Evolutionary conservation across 352 stramenopile species (phyloP).

Genomic region (Globisporangium cederbergense): DNA sequence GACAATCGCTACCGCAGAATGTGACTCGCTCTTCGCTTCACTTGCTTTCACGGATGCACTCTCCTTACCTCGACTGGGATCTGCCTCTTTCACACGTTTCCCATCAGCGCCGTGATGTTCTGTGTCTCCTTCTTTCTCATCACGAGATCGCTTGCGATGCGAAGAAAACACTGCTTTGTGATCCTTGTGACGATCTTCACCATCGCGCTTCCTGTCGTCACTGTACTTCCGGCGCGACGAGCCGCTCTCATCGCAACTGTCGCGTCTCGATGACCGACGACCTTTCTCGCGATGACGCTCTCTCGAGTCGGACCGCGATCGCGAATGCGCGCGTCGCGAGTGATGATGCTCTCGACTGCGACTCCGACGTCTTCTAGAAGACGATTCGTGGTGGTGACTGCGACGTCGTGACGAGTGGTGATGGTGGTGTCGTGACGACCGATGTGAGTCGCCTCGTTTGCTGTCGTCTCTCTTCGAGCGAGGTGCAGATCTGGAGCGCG

Average conservation of each 20-base stretch:
- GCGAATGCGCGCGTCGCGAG: slow-evolving; percentile 6
- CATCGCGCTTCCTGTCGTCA: slow-evolving; percentile 10
- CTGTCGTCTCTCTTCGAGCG: slow-evolving; percentile 13
- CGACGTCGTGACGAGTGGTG: slow-evolving; percentile 11
- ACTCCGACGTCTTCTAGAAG: slow-evolving; percentile 14
- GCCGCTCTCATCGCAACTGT: slow-evolving; percentile 16
- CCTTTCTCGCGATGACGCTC: slow-evolving; percentile 23
- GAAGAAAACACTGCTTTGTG: background rate
- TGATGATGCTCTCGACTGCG: slow-evolving; percentile 19
- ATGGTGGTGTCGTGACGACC: slow-evolving; percentile 3
- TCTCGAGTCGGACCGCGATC: slow-evolving; percentile 21
- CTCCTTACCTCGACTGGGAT: background rate
- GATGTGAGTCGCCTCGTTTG: background rate
- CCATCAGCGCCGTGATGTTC: no score
- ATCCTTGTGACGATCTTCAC: slow-evolving; percentile 10
- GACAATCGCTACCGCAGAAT: no score
- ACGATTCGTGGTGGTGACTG: slow-evolving; percentile 8
- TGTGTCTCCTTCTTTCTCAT: background rate
- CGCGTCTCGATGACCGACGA: slow-evolving; percentile 14
- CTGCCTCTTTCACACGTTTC: background rate
- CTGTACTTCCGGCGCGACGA: slow-evolving; percentile 20
- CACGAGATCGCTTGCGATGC: slow-evolving; percentile 17
- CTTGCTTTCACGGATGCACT: background rate
- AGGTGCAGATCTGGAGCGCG: slow-evolving; percentile 23
- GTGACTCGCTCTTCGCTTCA: background rate